phyloP scores from a whole-genome alignment of 2,329 filamentous ascomycete genomes.

The Arthrobotrys entomopaga region DNA sequence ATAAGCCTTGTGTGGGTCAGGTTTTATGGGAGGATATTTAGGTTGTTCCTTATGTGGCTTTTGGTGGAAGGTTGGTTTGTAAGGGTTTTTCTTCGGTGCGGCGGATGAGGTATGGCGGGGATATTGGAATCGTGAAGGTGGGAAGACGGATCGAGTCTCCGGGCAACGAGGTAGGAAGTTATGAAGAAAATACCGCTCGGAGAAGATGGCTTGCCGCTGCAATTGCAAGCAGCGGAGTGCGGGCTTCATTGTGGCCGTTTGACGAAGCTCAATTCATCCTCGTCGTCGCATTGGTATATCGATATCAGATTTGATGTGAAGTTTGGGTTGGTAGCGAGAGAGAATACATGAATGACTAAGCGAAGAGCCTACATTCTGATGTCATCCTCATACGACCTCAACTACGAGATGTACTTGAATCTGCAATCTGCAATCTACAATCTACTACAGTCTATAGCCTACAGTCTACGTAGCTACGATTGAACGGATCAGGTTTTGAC shows the following conservation, averaged over 20 bases:
- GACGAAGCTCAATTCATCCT: not conserved
- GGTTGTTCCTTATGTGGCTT: constrained; percentile 10
- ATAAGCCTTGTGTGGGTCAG: constrained; percentile 41
- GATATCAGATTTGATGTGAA: not conserved
- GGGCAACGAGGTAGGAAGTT: constrained; percentile 23
- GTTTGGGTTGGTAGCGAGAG: constrained; percentile 10
- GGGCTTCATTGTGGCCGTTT: constrained; percentile 36
- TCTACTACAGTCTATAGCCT: not conserved
- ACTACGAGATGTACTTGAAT: not conserved
- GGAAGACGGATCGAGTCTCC: not conserved
- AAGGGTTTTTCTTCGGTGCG: not conserved
- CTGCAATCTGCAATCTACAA: not conserved
- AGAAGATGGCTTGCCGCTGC: constrained; percentile 33
- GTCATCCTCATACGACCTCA: constrained; percentile 1
- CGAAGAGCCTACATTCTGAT: constrained; percentile 5
- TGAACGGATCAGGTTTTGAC: constrained; percentile 6
- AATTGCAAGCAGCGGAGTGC: constrained; percentile 43
- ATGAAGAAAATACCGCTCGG: constrained; percentile 37
- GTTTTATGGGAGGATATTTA: constrained; percentile 53
- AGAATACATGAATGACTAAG: not conserved
- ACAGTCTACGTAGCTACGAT: not conserved
- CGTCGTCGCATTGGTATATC: constrained; percentile 4
- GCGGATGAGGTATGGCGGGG: constrained; percentile 35
- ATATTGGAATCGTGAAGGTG: constrained; percentile 26
- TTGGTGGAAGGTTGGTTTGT: constrained; percentile 22